Base-by-base conservation (phyloP, 805 yeast species). In the Zygoascus tannicola region DNA sequence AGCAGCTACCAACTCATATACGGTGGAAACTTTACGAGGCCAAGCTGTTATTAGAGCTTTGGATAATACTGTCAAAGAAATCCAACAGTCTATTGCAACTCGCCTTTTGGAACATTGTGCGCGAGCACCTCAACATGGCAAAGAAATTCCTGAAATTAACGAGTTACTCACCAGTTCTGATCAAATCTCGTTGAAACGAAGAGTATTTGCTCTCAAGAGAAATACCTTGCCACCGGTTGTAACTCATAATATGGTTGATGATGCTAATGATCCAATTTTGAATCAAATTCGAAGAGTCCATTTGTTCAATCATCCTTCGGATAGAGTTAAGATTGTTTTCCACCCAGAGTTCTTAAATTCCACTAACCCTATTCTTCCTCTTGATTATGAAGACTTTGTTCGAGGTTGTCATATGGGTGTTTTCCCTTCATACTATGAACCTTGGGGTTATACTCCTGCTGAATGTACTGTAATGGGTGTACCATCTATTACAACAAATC, bases 391-490 rank as follows among this genome's bases (percentile, higher is more conserved):
- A 62, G 98, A 90, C 63, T 90, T 90, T 64, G 98, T 90, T 38
- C 76, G 98, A 54, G 98, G 98, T 49, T 88, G 97, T 63, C 97
- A 90, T 65, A 69, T 92, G 64, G 98, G 98, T 63, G 95, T 90
- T 41, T 90, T 90, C 80, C 98, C 98, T 40, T 86, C 96, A 0
- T 90, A 90, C 67, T 90, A 90, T 61, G 98, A 90, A 67, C 98
- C 98, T 3, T 90, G 98, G 98, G 98, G 98, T 33, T 90, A 90
- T 65, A 90, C 98, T 2, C 98, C 98, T 2, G 97, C 97, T 5
- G 98, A 90, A 64, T 92, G 98, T 70, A 90, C 98, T 0, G 98
- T 92, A 20, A 90, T 90, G 98, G 98, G 98, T 45, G 94, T 92
- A 47, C 98, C 98, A 15, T 85, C 96, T 4, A 85, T 90, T 57